A percentile compares a stretch with the other conserved stretches of the same genome.
Evolutionary conservation across 1,139 yeast species (phyloP).

Genomic region (Yamadazyma atmosphaerica): DNA sequence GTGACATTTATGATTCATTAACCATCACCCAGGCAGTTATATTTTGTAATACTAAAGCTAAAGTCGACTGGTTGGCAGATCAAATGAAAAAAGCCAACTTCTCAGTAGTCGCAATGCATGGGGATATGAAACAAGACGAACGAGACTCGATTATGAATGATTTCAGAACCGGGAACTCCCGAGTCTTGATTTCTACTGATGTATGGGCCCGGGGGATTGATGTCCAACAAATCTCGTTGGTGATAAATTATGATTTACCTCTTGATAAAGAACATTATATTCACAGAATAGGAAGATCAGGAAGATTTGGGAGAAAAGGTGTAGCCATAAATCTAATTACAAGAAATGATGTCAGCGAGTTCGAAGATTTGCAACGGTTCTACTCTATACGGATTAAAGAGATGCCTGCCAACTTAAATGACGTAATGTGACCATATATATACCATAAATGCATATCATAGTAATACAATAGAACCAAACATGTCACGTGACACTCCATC

Average conservation of each 20-base stretch:
- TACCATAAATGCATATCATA: neutral
- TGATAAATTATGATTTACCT: constrained; percentile 90
- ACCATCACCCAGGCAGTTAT: constrained; percentile 96
- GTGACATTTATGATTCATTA: constrained; percentile 91
- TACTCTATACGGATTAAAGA: constrained; percentile 79
- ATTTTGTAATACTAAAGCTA: constrained; percentile 88
- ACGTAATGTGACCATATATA: constrained; percentile 19
- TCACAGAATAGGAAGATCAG: constrained; percentile 93
- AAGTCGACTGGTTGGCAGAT: constrained; percentile 89
- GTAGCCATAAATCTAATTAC: constrained; percentile 89
- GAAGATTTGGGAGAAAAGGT: constrained; percentile 95
- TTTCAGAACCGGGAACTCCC: constrained; percentile 70
- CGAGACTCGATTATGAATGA: constrained; percentile 89
- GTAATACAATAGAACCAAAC: neutral
- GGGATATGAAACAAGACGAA: constrained; percentile 94
- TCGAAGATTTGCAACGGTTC: constrained; percentile 72
- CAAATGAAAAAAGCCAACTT: constrained; percentile 79
- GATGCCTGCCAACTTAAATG: constrained; percentile 80
- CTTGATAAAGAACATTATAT: constrained; percentile 83
- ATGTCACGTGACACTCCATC: constrained; percentile 3
- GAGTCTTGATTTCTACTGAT: constrained; percentile 91
- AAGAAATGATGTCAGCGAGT: constrained; percentile 56
- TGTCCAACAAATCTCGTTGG: constrained; percentile 95
- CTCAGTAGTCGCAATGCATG: constrained; percentile 93
- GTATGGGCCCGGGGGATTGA: constrained; percentile 98